Evolutionary conservation across 306 rosid species (phyloP), one percentile per base, ranked within the genome.

Genomic region (Dalbergia cultrata): DNA sequence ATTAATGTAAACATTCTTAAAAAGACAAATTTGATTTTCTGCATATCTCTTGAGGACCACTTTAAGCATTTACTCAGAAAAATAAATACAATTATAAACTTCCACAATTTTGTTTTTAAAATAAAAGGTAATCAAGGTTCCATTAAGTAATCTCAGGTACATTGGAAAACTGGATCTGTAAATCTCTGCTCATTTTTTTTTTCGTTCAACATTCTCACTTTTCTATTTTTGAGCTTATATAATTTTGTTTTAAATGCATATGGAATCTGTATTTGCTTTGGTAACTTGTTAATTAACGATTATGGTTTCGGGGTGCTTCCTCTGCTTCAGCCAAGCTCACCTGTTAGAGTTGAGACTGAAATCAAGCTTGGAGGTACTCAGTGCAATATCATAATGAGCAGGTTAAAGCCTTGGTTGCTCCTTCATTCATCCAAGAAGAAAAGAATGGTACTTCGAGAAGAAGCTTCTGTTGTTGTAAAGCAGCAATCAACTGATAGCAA

Each of bases 271-370:
- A 57, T 72, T 66, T 79, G 66, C 74, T 52, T 52, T 72, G 60
- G 62, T 44, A 80, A 74, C 70, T 66, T 75, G 5, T 13, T 47
- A 17, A 54, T 17, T 5, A 13, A 44, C 74, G 79, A 75, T 26
- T 73, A n/a, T 54, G 45, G 44, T 74, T 80, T 69, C 62, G 64
- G 77, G 82, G 49, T 80, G 70, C 73, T 65, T 83, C 57, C 72
- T 72, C 68, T 82, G 62, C 67, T 70, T 77, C 97, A 96, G 99
- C 94, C 89, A 66, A 87, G 79, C 69, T 88, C 78, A 43, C 91
- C 97, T 78, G 85, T 96, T 67, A 93, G 97, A 88, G 98, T 90
- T 74, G 99, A 93, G 88, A 88, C 92, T 83, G 98, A 96, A 72
- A 81, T 96, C 81, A 93, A 93, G 87, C 88, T 96, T 72, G 98